A percentile compares a stretch with the other conserved stretches of the same genome.
Conservation (phyloP, 129 eudicot genomes). For the Daucus carota region DNA sequence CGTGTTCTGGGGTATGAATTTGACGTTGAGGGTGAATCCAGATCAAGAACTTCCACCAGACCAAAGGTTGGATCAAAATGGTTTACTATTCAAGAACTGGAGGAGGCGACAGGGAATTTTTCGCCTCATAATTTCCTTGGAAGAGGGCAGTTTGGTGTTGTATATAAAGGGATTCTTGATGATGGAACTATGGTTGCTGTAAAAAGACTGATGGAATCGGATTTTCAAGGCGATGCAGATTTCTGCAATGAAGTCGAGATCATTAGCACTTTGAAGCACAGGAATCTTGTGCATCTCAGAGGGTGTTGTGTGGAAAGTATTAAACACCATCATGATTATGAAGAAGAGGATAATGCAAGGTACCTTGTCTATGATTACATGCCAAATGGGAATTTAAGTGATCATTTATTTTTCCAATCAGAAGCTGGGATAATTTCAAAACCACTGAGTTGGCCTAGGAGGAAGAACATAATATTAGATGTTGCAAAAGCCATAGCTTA, state of each 20-base stretch:
- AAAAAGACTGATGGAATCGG: constrained; percentile 50
- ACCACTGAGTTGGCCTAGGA: constrained; percentile 62
- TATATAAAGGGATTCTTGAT: constrained; percentile 45
- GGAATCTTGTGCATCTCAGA: constrained; percentile 65
- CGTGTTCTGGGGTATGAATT: constrained; percentile 7
- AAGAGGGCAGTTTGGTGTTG: constrained; percentile 82
- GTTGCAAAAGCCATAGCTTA: constrained; percentile 68
- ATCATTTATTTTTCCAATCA: constrained; percentile 40
- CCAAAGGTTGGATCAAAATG: constrained; percentile 71
- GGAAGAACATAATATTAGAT: constrained; percentile 64
- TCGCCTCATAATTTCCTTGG: constrained; percentile 60
- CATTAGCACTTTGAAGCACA: constrained; percentile 65
- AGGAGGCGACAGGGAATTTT: constrained; percentile 62
- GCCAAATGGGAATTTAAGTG: constrained; percentile 74
- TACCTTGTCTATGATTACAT: constrained; percentile 75
- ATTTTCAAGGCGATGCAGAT: constrained; percentile 52
- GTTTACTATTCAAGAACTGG: constrained; percentile 61
- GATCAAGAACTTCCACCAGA: constrained; percentile 33
- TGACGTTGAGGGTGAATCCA: constrained; percentile 27
- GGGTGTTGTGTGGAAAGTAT: constrained; percentile 62
- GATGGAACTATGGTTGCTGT: constrained; percentile 71
- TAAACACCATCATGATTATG: constrained; percentile 30
- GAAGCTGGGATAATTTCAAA: constrained; percentile 5
- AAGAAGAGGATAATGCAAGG: constrained; percentile 34
- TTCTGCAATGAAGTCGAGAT: constrained; percentile 82